These are phyloP conservation scores for Annona cherimola DNA, from an alignment of 164 flowering plant genomes.

Conservation along the genomic window DNA sequence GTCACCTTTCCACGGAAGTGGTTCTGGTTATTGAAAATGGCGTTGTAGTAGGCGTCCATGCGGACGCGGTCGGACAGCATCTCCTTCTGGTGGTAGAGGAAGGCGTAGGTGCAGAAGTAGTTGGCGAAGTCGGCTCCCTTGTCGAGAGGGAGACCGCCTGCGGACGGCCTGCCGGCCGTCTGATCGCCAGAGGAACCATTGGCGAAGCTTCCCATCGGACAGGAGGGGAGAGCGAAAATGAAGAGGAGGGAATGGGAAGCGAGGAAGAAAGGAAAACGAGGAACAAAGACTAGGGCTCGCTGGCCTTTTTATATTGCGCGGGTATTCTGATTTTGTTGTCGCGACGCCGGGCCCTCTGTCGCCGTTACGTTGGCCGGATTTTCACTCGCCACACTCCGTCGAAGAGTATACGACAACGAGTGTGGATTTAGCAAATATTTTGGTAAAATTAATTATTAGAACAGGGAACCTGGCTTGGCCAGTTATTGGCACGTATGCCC, in stretches of 20 bases:
- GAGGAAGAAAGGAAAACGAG: not conserved
- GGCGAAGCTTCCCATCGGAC: constrained; percentile 36
- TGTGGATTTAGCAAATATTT: too few species aligned
- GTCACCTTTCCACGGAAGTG: constrained; percentile 78
- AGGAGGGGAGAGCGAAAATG: not conserved
- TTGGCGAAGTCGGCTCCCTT: constrained; percentile 91
- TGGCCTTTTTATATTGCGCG: not conserved
- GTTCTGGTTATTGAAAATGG: constrained; percentile 71
- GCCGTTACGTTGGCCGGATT: too few species aligned
- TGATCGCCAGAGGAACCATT: constrained; percentile 25
- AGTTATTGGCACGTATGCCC: too few species aligned
- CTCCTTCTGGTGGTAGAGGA: constrained; percentile 95
- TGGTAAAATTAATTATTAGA: too few species aligned
- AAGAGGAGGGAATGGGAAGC: not conserved
- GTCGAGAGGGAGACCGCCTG: constrained; percentile 43
- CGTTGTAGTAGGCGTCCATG: constrained; percentile 88
- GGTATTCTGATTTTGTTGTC: not conserved
- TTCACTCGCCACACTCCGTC: too few species aligned
- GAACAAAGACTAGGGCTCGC: not conserved
- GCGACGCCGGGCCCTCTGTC: not conserved
- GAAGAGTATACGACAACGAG: too few species aligned
- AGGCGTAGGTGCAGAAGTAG: constrained; percentile 94
- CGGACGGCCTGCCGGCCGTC: constrained; percentile 18
- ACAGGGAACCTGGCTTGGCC: too few species aligned
- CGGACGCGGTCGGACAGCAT: constrained; percentile 95